phyloP scores from a whole-genome alignment of 345 rosid species.

The Gossypium turneri region DNA sequence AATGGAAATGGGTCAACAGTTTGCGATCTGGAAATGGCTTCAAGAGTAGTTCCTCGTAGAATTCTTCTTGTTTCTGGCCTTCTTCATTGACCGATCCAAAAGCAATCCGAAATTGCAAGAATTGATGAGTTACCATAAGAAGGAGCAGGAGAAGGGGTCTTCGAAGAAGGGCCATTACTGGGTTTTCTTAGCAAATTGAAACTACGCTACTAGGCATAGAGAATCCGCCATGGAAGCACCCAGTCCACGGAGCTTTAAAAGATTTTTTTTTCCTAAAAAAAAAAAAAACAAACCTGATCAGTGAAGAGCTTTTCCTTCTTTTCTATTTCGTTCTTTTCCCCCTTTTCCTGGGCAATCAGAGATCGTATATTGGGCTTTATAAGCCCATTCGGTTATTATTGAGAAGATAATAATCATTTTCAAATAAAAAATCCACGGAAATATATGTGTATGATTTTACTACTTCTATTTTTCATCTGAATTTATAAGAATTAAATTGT shows the following conservation, averaged over 20 bases:
- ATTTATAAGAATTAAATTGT: too few relatives aligned
- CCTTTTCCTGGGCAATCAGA: not conserved
- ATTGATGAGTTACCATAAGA: conserved; percentile 21
- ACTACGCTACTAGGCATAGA: not conserved
- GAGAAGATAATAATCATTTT: not conserved
- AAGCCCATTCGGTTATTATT: not conserved
- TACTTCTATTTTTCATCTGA: too few relatives aligned
- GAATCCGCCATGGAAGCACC: conserved; percentile 7
- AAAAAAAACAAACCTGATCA: not conserved
- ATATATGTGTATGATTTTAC: too few relatives aligned
- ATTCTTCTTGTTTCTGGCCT: conserved; percentile 45
- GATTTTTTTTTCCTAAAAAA: too few relatives aligned
- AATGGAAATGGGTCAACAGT: conserved; percentile 82
- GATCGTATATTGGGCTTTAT: not conserved
- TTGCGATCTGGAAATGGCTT: conserved; percentile 89
- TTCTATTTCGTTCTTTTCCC: not conserved
- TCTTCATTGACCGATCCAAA: conserved; percentile 36
- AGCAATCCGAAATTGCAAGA: conserved; percentile 15
- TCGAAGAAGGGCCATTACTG: conserved; percentile 31
- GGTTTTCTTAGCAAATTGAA: not conserved
- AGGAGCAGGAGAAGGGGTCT: conserved; percentile 14
- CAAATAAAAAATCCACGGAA: too few relatives aligned
- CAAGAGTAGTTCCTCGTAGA: conserved; percentile 65
- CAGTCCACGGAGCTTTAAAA: not conserved
- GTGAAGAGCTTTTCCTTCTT: not conserved